Evolutionary conservation across 192 early-diverging fungal species (phyloP).

Genomic region (Rhizophagus sp.): DNA sequence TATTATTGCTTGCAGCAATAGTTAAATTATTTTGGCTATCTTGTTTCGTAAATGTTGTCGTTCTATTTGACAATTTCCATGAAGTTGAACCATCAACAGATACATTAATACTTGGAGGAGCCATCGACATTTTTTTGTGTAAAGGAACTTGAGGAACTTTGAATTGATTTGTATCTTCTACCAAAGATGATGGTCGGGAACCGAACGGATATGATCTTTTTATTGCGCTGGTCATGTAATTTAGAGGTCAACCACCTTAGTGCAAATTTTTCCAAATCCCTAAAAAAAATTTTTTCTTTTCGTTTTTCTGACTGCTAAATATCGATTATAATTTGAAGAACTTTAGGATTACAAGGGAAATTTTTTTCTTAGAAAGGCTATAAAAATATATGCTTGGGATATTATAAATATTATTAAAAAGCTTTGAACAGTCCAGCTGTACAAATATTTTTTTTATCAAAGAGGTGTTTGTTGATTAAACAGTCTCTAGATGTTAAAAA

Average conservation of each 20-base stretch:
- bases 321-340: not conserved
- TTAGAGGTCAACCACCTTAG: not conserved
- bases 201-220: slow-evolving; percentile 31
- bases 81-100: not conserved
- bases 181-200: not conserved
- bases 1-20: not conserved
- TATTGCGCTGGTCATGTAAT: slow-evolving; percentile 25
- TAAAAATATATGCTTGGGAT: not conserved
- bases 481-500: not conserved
- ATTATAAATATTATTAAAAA: not conserved
- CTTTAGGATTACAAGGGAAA: not conserved
- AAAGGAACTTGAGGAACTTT: slow-evolving; percentile 15
- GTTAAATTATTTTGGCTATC: not conserved
- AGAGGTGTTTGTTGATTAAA: not conserved
- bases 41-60: not conserved
- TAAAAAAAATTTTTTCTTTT: not conserved
- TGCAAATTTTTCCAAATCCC: not conserved
- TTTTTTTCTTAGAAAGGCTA: not conserved
- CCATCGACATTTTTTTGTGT: slow-evolving; percentile 24
- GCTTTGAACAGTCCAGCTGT: slow-evolving; percentile 22
- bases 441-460: not conserved
- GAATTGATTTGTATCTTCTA: slow-evolving; percentile 20
- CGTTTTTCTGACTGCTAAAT: not conserved
- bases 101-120: slow-evolving; percentile 17
- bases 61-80: not conserved